Evolutionary conservation across 2,329 filamentous ascomycete species (phyloP).

Genomic region (Didymosphaeria variabile): DNA sequence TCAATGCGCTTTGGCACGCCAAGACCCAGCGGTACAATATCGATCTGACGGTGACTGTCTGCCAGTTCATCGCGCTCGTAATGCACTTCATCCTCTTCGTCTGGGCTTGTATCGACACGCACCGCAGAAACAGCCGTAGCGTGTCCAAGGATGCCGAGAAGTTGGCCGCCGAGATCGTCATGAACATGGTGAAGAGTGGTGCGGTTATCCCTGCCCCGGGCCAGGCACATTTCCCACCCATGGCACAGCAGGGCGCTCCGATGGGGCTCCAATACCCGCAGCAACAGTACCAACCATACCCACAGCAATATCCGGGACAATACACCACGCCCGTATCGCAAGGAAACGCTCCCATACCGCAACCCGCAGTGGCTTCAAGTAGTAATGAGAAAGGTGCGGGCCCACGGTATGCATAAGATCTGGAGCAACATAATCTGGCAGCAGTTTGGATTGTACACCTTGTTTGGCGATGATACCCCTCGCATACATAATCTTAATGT

Average conservation of each 20-base stretch:
- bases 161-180: conserved; percentile 43
- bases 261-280: conserved; percentile 13
- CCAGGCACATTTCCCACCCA: conserved; percentile 26
- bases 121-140: conserved; percentile 32
- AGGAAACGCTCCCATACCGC: conserved; percentile 1
- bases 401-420: conserved; percentile 26
- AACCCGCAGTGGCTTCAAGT: conserved; percentile 17
- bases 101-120: conserved; percentile 51
- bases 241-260: conserved; percentile 16
- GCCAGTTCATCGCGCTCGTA: conserved; percentile 40
- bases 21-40: conserved; percentile 33
- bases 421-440: not conserved
- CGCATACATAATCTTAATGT: conserved; percentile 17
- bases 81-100: conserved; percentile 49
- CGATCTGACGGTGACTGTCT: conserved; percentile 36
- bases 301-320: conserved; percentile 18
- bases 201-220: conserved; percentile 37
- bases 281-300: conserved; percentile 9
- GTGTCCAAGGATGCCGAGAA: conserved; percentile 43
- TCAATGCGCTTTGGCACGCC: conserved; percentile 40
- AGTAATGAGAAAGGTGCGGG: conserved; percentile 30
- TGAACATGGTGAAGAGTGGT: conserved; percentile 44
- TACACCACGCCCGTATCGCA: conserved; percentile 16
- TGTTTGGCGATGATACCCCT: conserved; percentile 11
- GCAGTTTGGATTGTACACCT: not conserved